Evolutionary conservation across 2,329 filamentous ascomycete genomes (phyloP), one percentile per base, ranked within the genome.

Genomic region (Cordyceps fumosorosea): DNA sequence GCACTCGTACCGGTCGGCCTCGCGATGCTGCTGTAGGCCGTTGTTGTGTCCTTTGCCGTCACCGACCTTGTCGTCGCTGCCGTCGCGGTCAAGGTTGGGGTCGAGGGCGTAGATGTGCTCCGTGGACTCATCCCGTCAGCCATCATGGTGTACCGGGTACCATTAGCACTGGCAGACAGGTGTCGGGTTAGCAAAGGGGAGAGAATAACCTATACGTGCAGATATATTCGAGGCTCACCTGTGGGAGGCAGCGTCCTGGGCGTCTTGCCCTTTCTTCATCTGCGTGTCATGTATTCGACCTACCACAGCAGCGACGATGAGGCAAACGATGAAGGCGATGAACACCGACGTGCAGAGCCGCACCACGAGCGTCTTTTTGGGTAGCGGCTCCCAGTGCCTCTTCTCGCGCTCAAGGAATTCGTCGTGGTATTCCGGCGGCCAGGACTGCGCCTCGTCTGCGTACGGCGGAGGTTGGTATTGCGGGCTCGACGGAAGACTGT

Each of bases 381-480:
- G 55, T 14, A 44, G 37, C 16, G 32, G 16, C 40, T 54, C 12
- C 4, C 54, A 26, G 7, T 57, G 54, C n/a, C 18, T 47, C 22
- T 62, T 62, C 24, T 50, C 52, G 2, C 22, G 40, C 12, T 34
- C 52, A 11, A 24, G 20, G 1, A 22, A 45, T 1, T 57, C 60
- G n/a, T 62, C 54, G 11, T 52, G 53, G 29, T 57, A 56, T 12
- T 18, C 20, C 5, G 60, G 60, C 44, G 53, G 60, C 20, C 32
- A 54, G 44, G 32, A 1, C 18, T 32, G 16, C 2, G 22, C 60
- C 10, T 44, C 60, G n/a, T 56, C 60, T 5, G 20, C 32, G 37
- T 62, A 58, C 22, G 61, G 55, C 29, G 61, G 61, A 16, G 61
- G 55, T 18, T 58, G 34, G 47, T 55, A 37, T 20, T 32, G 47